A percentile compares a stretch with the other conserved stretches of the same genome.
These are phyloP conservation scores for Malassezia nana DNA, from an alignment of 1,284 basidiomycete genomes.

Conservation along the genomic window DNA sequence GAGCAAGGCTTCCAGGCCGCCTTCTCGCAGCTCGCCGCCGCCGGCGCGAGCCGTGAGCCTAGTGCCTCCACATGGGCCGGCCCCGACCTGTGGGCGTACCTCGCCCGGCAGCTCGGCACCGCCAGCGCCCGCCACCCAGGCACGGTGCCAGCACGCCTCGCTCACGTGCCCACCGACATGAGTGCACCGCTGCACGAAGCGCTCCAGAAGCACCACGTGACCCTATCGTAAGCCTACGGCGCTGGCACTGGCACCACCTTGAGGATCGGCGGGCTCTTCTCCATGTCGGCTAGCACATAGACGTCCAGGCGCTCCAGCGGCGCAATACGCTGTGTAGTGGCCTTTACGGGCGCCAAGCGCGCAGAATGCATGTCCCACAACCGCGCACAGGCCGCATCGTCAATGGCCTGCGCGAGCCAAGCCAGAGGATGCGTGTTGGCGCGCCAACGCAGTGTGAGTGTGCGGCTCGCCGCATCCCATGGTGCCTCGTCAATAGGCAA, in stretches of 20 bases:
- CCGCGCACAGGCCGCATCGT: conserved; percentile 53
- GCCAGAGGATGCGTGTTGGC: conserved; percentile 66
- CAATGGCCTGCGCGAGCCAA: conserved; percentile 80
- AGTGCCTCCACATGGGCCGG: conserved; percentile 45
- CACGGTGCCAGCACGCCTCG: background rate
- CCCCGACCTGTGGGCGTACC: conserved; percentile 49
- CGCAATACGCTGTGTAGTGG: conserved; percentile 26
- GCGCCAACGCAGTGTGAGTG: conserved; percentile 68
- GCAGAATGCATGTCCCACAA: conserved; percentile 19
- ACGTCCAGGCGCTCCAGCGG: conserved; percentile 34
- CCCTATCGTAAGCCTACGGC: too few species aligned
- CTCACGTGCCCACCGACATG: background rate
- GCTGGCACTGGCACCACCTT: conserved; percentile 26
- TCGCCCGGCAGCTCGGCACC: conserved; percentile 21
- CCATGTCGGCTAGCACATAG: conserved; percentile 37
- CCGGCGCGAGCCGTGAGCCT: conserved; percentile 49
- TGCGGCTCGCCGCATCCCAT: conserved; percentile 81
- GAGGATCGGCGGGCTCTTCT: conserved; percentile 40
- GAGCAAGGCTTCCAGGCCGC: conserved; percentile 85
- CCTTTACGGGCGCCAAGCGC: conserved; percentile 11
- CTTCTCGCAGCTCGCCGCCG: conserved; percentile 80
- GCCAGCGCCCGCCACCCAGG: background rate
- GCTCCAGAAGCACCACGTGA: conserved; percentile 2
- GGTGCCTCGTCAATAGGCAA: conserved; percentile 81
- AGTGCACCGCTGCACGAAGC: conserved; percentile 3